Evolutionary conservation across 306 rosid genomes (phyloP).

Genomic region (Cucurbita ficifolia): DNA sequence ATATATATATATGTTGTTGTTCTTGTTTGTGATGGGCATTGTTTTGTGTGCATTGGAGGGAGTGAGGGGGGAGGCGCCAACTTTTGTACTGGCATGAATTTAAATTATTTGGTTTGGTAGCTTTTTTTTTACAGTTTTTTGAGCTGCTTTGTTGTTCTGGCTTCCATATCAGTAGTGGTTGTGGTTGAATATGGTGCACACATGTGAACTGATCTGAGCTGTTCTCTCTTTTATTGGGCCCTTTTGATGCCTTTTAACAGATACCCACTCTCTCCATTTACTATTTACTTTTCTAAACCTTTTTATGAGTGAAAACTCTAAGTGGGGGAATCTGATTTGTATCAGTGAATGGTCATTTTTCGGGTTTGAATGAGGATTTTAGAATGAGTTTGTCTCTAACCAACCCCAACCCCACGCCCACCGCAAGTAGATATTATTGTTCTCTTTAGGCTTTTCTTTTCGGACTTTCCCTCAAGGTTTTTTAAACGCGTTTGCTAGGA

Average conservation of each 20-base stretch:
- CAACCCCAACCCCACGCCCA: no score
- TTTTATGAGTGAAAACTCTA: background rate
- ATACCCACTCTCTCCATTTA: background rate
- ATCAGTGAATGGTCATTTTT: background rate
- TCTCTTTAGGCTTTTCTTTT: no score
- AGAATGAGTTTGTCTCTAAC: background rate
- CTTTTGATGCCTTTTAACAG: background rate
- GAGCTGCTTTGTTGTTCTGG: background rate
- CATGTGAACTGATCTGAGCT: background rate
- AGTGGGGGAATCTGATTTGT: background rate
- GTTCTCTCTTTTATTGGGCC: background rate
- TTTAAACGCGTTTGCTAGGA: no score
- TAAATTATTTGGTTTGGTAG: background rate
- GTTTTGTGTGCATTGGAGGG: slow-evolving; percentile 16
- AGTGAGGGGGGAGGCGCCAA: slow-evolving; percentile 3
- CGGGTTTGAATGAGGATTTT: background rate
- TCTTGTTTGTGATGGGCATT: slow-evolving; percentile 17
- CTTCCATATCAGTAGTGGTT: background rate
- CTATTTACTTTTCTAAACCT: background rate
- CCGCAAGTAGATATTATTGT: no score
- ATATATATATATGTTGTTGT: background rate
- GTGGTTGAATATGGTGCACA: slow-evolving; percentile 1
- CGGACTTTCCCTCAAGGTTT: no score
- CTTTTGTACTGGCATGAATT: background rate
- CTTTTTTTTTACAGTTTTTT: background rate